phyloP scores from a whole-genome alignment of 1,284 basidiomycete species.

The Macrocystidia cucumis region DNA sequence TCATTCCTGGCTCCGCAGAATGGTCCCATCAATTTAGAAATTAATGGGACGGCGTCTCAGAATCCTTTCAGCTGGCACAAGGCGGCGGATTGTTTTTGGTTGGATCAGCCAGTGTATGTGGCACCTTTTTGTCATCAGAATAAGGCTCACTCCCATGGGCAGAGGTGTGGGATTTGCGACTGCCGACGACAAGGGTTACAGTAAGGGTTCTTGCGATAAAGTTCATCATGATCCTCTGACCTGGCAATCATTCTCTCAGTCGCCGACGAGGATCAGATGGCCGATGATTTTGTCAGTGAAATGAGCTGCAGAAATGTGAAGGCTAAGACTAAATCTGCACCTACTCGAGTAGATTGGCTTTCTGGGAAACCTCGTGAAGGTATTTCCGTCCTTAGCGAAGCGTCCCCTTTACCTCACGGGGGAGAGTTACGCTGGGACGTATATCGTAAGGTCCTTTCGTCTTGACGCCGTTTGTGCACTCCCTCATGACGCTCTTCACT shows the following conservation, averaged over 20 bases:
- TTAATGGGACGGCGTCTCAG: slow-evolving; percentile 36
- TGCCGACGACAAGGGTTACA: slow-evolving; percentile 49
- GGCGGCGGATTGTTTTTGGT: slow-evolving; percentile 61
- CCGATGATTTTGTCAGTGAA: slow-evolving; percentile 53
- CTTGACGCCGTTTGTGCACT: neutral
- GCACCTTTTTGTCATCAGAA: neutral
- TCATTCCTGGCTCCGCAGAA: slow-evolving; percentile 33
- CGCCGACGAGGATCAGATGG: slow-evolving; percentile 60
- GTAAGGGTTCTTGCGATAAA: slow-evolving; percentile 24
- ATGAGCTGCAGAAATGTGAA: too few relatives aligned
- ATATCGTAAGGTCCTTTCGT: slow-evolving; percentile 36
- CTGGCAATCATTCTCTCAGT: slow-evolving; percentile 31
- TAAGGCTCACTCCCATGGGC: neutral
- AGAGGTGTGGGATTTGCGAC: slow-evolving; percentile 63
- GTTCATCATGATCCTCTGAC: slow-evolving; percentile 1
- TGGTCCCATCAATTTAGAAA: slow-evolving; percentile 52
- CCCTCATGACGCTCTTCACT: slow-evolving; percentile 5
- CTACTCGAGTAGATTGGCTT: slow-evolving; percentile 47
- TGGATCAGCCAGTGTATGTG: slow-evolving; percentile 66
- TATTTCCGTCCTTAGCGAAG: slow-evolving; percentile 53
- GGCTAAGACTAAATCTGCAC: neutral
- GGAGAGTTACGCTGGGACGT: slow-evolving; percentile 63
- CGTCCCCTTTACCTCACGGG: slow-evolving; percentile 57
- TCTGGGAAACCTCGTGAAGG: slow-evolving; percentile 53
- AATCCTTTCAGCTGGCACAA: slow-evolving; percentile 54